These are phyloP conservation scores for Glebionis coronaria DNA, from an alignment of 129 eudicot species.

Conservation along the genomic window DNA sequence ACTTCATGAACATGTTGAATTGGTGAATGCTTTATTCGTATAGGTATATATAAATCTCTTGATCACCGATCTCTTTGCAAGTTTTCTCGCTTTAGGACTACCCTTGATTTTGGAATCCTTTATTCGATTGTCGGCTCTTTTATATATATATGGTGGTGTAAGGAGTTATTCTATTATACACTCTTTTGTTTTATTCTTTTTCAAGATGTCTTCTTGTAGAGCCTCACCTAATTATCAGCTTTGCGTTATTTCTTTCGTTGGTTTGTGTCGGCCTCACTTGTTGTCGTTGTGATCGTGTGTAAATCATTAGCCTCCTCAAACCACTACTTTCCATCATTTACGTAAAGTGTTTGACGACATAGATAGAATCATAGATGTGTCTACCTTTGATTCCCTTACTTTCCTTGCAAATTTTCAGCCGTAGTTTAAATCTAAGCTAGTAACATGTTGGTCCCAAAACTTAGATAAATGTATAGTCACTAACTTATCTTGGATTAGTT, in stretches of 20 bases:
- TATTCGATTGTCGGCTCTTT: constrained; percentile 10
- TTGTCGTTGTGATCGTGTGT: not conserved
- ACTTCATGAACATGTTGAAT: no score
- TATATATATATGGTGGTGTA: constrained; percentile 16
- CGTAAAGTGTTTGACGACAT: not conserved
- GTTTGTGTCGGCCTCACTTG: not conserved
- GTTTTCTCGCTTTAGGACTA: not conserved
- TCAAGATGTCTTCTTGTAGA: not conserved
- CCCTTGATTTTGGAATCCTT: constrained; percentile 19
- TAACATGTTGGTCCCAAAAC: not conserved
- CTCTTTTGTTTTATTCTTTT: not conserved
- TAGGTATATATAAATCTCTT: no score
- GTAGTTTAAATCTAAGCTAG: not conserved
- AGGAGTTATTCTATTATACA: constrained; percentile 7
- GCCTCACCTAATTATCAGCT: not conserved
- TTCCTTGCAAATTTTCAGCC: not conserved
- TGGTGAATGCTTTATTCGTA: no score
- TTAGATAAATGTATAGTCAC: not conserved
- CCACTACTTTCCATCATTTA: not conserved
- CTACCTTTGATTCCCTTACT: not conserved
- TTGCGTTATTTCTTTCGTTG: constrained; percentile 7
- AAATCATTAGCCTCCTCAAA: not conserved
- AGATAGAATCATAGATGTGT: no score
- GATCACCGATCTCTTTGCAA: not conserved
- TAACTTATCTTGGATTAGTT: not conserved